A percentile compares a stretch with the other conserved stretches of the same genome.
These are phyloP conservation scores for Cladophialophora immunda DNA, from an alignment of 2,329 filamentous ascomycete genomes.

Conservation along the genomic window DNA sequence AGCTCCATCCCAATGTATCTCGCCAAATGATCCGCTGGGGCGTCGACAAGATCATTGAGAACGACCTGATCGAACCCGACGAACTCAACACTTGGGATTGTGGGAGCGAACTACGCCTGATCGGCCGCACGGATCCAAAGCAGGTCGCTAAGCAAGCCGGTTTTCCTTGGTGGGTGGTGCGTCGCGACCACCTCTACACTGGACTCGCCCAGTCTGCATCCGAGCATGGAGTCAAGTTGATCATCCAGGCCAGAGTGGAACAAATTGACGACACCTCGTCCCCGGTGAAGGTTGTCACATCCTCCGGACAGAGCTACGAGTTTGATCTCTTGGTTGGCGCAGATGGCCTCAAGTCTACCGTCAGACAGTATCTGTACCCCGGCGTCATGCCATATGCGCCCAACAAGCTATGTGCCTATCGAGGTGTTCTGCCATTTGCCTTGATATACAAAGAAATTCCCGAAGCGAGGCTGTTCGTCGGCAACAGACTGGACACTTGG, in stretches of 20 bases:
- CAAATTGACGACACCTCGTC: conserved; percentile 42
- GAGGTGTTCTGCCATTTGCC: conserved; percentile 15
- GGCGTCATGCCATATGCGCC: conserved; percentile 18
- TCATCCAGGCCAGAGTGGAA: conserved; percentile 52
- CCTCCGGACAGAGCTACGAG: conserved; percentile 15
- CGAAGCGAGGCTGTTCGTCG: conserved; percentile 12
- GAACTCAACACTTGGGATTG: conserved; percentile 19
- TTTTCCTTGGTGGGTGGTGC: conserved; percentile 48
- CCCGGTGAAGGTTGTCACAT: conserved; percentile 12
- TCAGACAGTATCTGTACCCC: conserved; percentile 19
- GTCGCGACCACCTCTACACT: conserved; percentile 57
- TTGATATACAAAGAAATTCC: conserved; percentile 16
- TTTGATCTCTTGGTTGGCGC: conserved; percentile 18
- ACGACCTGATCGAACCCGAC: conserved; percentile 15
- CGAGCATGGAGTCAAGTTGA: conserved; percentile 49
- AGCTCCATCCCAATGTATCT: conserved; percentile 18
- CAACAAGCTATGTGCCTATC: conserved; percentile 19
- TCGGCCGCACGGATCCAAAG: conserved; percentile 23
- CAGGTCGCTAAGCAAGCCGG: conserved; percentile 25
- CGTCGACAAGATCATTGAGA: conserved; percentile 16
- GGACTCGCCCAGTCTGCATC: conserved; percentile 53
- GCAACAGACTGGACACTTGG: conserved; percentile 19
- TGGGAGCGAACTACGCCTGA: conserved; percentile 15
- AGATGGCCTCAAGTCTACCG: conserved; percentile 17
- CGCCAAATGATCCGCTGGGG: conserved; percentile 17